Conservation (phyloP, 2,329 filamentous ascomycete species). For the Magnaporthiopsis incrustans region DNA sequence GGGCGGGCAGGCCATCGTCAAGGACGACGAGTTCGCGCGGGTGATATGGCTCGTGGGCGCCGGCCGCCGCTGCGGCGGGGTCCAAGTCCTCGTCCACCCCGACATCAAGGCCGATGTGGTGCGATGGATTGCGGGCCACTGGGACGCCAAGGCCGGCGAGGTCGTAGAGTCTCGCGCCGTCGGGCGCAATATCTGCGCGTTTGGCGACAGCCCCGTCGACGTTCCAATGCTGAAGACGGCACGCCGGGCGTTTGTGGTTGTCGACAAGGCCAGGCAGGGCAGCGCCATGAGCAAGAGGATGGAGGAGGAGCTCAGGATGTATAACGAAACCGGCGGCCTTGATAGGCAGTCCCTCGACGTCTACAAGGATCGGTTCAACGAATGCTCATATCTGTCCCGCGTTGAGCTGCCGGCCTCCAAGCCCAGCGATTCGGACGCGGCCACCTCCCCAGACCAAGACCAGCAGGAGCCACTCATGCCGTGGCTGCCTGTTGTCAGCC, state of each 20-base stretch:
- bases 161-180: background rate
- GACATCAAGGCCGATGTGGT: conserved; percentile 42
- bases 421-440: too few relatives aligned
- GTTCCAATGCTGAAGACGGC: conserved; percentile 47
- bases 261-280: conserved; percentile 32
- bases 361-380: too few relatives aligned
- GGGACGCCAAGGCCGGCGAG: conserved; percentile 11
- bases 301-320: conserved; percentile 33
- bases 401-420: background rate
- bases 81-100: conserved; percentile 34
- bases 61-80: conserved; percentile 33
- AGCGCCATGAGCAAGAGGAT: conserved; percentile 40
- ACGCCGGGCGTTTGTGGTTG: conserved; percentile 46
- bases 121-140: conserved; percentile 23
- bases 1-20: conserved; percentile 21
- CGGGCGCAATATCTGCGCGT: conserved; percentile 38
- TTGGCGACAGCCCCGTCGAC: conserved; percentile 54
- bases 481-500: background rate
- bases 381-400: background rate
- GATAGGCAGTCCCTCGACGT: background rate
- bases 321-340: conserved; percentile 24
- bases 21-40: background rate
- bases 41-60: conserved; percentile 44
- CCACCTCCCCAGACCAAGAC: background rate
- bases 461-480: background rate